These are phyloP conservation scores for Liriodendron chinense DNA, from an alignment of 164 flowering plant genomes.

Conservation along the genomic window DNA sequence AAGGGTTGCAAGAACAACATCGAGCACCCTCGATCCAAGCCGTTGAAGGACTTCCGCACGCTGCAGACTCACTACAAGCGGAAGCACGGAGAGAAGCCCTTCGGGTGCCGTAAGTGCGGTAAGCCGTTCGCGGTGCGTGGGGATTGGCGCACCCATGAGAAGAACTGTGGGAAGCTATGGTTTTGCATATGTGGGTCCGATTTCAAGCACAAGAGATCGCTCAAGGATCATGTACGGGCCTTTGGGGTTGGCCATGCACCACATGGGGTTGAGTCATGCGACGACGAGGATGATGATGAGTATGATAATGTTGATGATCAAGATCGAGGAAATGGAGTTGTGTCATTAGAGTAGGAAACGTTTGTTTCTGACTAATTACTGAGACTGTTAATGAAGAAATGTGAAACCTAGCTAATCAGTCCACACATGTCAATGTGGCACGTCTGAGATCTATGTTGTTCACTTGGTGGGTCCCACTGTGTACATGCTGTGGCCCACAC, in stretches of 20 bases:
- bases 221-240: constrained; percentile 65
- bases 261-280: constrained; percentile 24
- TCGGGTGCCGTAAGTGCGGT: constrained; percentile 57
- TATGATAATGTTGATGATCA: not conserved
- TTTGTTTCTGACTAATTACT: not conserved
- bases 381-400: not conserved
- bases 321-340: not conserved
- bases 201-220: constrained; percentile 75
- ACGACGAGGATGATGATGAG: constrained; percentile 25
- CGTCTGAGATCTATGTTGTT: too few relatives aligned
- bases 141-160: constrained; percentile 81
- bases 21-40: constrained; percentile 61
- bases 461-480: not conserved
- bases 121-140: constrained; percentile 72
- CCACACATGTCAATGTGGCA: too few relatives aligned
- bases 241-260: constrained; percentile 67
- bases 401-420: not conserved
- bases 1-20: constrained; percentile 74
- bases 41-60: constrained; percentile 69
- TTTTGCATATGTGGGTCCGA: constrained; percentile 74
- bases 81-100: constrained; percentile 64
- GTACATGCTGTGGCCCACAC: not conserved
- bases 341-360: not conserved
- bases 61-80: constrained; percentile 78
- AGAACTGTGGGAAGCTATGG: constrained; percentile 76